Evolutionary conservation across 495 filamentous ascomycete species (phyloP), one percentile per base, ranked within the genome.

Genomic region (Aspergillus hancockii): DNA sequence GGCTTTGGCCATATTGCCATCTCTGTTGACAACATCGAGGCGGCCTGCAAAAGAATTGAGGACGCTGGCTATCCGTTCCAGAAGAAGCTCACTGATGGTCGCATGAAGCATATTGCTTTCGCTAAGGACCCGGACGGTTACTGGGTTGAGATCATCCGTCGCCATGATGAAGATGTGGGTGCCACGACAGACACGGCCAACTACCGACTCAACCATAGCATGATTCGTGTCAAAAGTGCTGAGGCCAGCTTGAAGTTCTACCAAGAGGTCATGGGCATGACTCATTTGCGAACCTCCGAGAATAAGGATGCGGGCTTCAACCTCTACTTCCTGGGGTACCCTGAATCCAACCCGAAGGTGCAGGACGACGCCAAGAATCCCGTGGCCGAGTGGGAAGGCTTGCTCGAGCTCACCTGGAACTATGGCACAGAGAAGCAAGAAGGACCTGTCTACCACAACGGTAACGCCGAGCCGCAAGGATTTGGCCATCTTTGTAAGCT

Each of bases 391-490:
- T 82, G 85, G 52, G 93, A 97, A 68, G 93, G 93, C 2, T 68
- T 97, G 53, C 76, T 97, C 12, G 93, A 97, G 76, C 67, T 98
- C 64, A 97, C 93, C 21, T 97, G 91, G 90, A 97, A 98, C 70
- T 94, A 96, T 62, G 94, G 94, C 43, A 97, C 94, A 3, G 94
- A 98, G 80, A 93, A 90, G 67, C 85, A 97, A 63, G 80, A 86
- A 55, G 77, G 81, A 49, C 91, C 92, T 66, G 86, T 86, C 45
- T 98, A 98, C 68, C 94, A 98, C 68, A 87, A 95, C 63, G 94
- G 94, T 10, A 98, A 98, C 71, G 77, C 85, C 21, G 79, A 95
- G 72, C 94, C 93, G 1, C 91, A 97, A 71, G 94, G 94, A 28
- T 98, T 96, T 65, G 93, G 93, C 0, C 91, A 95, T 67, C 91